These are phyloP conservation scores for Trichoderma gracile DNA, from an alignment of 2,329 filamentous ascomycete genomes.

Conservation along the genomic window DNA sequence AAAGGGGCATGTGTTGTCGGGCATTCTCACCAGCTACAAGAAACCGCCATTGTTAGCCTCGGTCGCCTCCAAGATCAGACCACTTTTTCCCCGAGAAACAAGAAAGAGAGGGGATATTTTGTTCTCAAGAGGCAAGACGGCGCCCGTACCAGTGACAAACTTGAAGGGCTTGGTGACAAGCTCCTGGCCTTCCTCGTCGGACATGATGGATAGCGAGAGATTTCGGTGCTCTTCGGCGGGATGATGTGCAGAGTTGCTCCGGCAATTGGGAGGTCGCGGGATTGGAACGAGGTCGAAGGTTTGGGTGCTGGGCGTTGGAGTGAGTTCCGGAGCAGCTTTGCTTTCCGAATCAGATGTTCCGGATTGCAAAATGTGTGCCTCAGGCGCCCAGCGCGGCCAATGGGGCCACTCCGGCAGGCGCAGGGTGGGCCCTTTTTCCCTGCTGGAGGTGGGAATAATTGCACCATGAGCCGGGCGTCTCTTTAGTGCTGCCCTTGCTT, in stretches of 20 bases:
- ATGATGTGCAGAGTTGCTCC: slow-evolving; percentile 34
- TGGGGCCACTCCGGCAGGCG: slow-evolving; percentile 35
- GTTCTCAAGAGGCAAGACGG: not conserved
- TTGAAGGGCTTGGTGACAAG: slow-evolving; percentile 98
- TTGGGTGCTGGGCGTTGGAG: slow-evolving; percentile 38
- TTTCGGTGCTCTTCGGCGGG: slow-evolving; percentile 29
- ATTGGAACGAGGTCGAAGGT: slow-evolving; percentile 35
- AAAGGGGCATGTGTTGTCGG: slow-evolving; percentile 27
- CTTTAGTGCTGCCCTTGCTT: slow-evolving; percentile 27
- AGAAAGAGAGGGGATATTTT: slow-evolving; percentile 39
- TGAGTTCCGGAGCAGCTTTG: slow-evolving; percentile 30
- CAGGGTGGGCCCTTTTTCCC: slow-evolving; percentile 31
- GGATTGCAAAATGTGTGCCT: slow-evolving; percentile 42
- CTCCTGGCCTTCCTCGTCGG: slow-evolving; percentile 77
- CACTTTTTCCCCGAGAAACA: slow-evolving; percentile 34
- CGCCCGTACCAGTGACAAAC: slow-evolving; percentile 90
- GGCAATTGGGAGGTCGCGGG: slow-evolving; percentile 24
- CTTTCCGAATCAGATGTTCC: slow-evolving; percentile 47
- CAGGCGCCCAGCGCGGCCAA: slow-evolving; percentile 41
- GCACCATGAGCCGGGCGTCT: slow-evolving; percentile 37
- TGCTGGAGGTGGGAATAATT: slow-evolving; percentile 32
- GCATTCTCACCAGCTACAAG: slow-evolving; percentile 48
- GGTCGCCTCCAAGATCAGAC: slow-evolving; percentile 36
- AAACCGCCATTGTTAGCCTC: slow-evolving; percentile 42
- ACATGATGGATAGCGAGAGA: slow-evolving; percentile 65